A percentile compares a stretch with the other conserved stretches of the same genome.
These are phyloP conservation scores for Blastocystis sp. DNA, from an alignment of 352 stramenopile species.

Conservation along the genomic window DNA sequence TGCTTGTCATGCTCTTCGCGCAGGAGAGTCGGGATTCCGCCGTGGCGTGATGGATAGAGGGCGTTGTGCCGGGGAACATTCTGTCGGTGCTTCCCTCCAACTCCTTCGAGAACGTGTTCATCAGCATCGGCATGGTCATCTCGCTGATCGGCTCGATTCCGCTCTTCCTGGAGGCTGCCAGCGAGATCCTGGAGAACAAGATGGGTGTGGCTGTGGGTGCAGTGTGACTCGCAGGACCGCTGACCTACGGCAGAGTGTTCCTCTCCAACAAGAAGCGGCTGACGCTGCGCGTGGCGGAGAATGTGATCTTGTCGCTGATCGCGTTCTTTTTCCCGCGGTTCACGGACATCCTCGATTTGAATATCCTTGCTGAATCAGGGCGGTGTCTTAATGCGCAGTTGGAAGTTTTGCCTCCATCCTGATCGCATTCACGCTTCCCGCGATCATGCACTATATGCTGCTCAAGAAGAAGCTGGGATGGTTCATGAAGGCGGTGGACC, in stretches of 20 bases:
- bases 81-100: constrained; percentile 4
- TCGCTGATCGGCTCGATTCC: constrained; percentile 59
- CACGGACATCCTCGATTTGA: constrained; percentile 51
- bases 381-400: constrained; percentile 24
- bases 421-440: constrained; percentile 28
- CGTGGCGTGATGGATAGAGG: not conserved
- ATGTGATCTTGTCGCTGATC: constrained; percentile 38
- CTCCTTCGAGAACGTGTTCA: constrained; percentile 49
- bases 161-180: constrained; percentile 23
- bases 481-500: not conserved
- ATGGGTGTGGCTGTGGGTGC: not conserved
- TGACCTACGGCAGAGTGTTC: constrained; percentile 10
- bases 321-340: constrained; percentile 50
- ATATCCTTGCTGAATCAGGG: constrained; percentile 20
- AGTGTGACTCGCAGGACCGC: not conserved
- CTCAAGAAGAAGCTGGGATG: constrained; percentile 13
- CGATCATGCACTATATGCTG: constrained; percentile 45
- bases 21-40: not conserved
- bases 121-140: constrained; percentile 55
- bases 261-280: constrained; percentile 18
- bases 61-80: constrained; percentile 34
- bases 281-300: not conserved
- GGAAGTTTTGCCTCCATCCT: constrained; percentile 54
- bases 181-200: constrained; percentile 37
- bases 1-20: not conserved